Evolutionary conservation across 805 yeast genomes (phyloP), one percentile per base, ranked within the genome.

Genomic region (Sugiyamaella chiloensis): DNA sequence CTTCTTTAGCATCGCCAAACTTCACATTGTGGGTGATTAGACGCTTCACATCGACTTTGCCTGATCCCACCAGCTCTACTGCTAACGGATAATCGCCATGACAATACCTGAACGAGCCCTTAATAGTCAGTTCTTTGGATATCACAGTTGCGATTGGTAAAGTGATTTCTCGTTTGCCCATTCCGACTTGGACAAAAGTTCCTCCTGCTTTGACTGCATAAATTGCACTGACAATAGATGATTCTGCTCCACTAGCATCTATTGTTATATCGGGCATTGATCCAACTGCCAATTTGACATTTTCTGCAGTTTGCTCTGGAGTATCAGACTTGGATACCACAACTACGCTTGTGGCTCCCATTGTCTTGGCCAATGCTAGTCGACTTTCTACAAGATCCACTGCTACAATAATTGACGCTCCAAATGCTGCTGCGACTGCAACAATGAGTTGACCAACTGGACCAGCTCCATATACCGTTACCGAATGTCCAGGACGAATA

Each of bases 391-490:
- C 73, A 42, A 87, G 72, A 64, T 87, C 96, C 37, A 85, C 76
- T 43, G 83, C 78, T 46, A 84, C 69, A 32, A 87, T 81, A 11
- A 76, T 72, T 12, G 81, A 69, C 8, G 93, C 93, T 24, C 95
- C 95, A 57, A 79, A 84, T 3, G 87, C 84, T 16, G 40, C 20
- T 20, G 87, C 88, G 24, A 79, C 85, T 30, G 83, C 81, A 32
- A 88, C 87, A 47, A 81, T 74, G 50, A 87, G 71, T 42, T 87
- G 66, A 17, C 96, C 96, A 51, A 88, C 88, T 7, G 96, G 95
- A 7, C 96, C 96, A 26, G 95, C 95, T 45, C 96, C 96, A 52
- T 84, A 83, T 0, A 87, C 86, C 36, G 79, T 81, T n/a, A 83
- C 87, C 17, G 71, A 66, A 46, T 82, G 85, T 47, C 91, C 91